Evolutionary conservation across 2,329 filamentous ascomycete species (phyloP).

Genomic region (Trichoderma endophyticum): DNA sequence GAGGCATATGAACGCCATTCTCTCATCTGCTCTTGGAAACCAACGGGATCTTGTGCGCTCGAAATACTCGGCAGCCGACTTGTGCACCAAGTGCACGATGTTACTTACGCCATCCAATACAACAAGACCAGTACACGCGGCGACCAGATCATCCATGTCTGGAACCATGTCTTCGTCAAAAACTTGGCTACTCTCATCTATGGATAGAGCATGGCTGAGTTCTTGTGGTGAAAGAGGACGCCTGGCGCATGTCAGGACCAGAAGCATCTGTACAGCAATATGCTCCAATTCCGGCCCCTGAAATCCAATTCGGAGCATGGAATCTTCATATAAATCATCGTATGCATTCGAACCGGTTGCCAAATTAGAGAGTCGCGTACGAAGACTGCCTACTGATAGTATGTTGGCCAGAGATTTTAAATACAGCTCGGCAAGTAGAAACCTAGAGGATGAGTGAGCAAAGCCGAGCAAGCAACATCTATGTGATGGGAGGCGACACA

Average conservation of each 20-base stretch:
- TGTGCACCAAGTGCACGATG: neutral
- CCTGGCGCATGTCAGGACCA: neutral
- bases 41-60: neutral
- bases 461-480: fast-evolving
- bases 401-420: neutral
- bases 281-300: neutral
- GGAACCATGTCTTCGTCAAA: neutral
- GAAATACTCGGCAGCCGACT: neutral
- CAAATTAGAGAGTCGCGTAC: neutral
- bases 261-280: neutral
- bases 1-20: neutral
- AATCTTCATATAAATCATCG: neutral
- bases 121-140: neutral
- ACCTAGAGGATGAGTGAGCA: neutral
- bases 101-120: neutral
- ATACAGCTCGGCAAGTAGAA: neutral
- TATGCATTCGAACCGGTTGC: neutral
- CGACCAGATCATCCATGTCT: neutral
- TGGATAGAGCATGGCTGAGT: neutral
- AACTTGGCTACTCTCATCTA: neutral
- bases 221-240: neutral
- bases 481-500: neutral
- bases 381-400: neutral
- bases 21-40: neutral
- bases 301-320: neutral